Conservation (phyloP, 768 basidiomycete genomes). For the Lentinula edodes region DNA sequence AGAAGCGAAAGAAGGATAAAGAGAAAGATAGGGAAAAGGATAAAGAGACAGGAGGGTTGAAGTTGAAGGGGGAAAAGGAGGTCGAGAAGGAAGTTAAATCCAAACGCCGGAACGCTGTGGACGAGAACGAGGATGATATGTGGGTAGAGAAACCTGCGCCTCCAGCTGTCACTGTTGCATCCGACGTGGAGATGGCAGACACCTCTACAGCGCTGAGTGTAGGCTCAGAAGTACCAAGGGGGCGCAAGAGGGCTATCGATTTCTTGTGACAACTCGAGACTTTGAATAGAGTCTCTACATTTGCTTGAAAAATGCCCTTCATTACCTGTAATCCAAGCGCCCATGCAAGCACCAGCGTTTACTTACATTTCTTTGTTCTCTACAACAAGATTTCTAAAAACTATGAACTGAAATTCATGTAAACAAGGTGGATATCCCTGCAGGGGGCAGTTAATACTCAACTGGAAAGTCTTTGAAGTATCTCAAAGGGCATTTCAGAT, state of each 20-base stretch:
- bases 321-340: too few relatives aligned
- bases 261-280: conserved; percentile 42
- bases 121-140: conserved; percentile 49
- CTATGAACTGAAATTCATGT: too few relatives aligned
- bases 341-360: too few relatives aligned
- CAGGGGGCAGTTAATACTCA: too few relatives aligned
- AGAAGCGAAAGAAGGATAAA: conserved; percentile 21
- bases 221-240: conserved; percentile 23
- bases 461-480: too few relatives aligned
- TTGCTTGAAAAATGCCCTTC: too few relatives aligned
- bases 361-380: too few relatives aligned
- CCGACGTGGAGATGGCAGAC: conserved; percentile 7
- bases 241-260: conserved; percentile 69
- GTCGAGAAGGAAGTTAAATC: conserved; percentile 11
- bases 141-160: conserved; percentile 66
- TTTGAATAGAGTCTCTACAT: too few relatives aligned
- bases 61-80: conserved; percentile 30
- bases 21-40: conserved; percentile 19
- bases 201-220: conserved; percentile 13
- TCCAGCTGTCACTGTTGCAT: conserved; percentile 34
- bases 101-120: conserved; percentile 35
- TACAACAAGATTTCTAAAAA: too few relatives aligned
- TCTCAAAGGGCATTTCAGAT: too few relatives aligned
- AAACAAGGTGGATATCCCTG: too few relatives aligned
- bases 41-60: conserved; percentile 21